Evolutionary conservation across 2,329 filamentous ascomycete species (phyloP).

Genomic region (Trichoderma pleuroti): DNA sequence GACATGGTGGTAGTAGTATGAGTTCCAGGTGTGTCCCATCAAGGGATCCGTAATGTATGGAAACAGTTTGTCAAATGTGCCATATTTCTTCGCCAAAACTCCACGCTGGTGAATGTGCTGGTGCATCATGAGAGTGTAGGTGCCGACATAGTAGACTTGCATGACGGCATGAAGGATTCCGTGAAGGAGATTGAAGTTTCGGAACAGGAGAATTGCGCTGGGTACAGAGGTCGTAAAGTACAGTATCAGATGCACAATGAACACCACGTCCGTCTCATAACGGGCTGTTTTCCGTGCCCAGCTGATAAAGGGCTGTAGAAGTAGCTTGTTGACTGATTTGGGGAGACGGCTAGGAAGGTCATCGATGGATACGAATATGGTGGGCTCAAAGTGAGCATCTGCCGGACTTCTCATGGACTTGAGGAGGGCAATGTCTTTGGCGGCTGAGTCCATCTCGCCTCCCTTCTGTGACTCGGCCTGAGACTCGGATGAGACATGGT

Average conservation of each 20-base stretch:
- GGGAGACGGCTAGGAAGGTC: conserved; percentile 36
- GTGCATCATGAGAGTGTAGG: conserved; percentile 79
- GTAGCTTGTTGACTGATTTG: conserved; percentile 41
- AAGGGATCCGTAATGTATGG: conserved; percentile 72
- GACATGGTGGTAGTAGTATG: conserved; percentile 81
- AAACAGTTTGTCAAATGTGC: conserved; percentile 60
- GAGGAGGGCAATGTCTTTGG: conserved; percentile 33
- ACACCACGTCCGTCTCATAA: conserved; percentile 68
- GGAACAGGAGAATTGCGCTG: conserved; percentile 63
- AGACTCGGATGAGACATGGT: not conserved
- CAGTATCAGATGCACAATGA: conserved; percentile 71
- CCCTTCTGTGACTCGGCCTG: not conserved
- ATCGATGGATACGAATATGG: conserved; percentile 43
- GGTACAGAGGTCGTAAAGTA: conserved; percentile 69
- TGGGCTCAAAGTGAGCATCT: conserved; percentile 43
- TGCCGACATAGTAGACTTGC: conserved; percentile 65
- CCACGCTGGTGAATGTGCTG: conserved; percentile 79
- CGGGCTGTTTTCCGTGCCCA: conserved; percentile 57
- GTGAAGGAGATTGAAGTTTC: conserved; percentile 64
- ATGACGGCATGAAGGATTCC: conserved; percentile 62
- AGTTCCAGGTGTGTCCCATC: conserved; percentile 82
- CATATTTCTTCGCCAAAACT: conserved; percentile 54
- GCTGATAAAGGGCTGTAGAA: conserved; percentile 58
- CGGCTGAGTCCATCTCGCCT: not conserved
- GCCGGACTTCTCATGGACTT: conserved; percentile 41